Percentiles rank a stretch among this genome's conserved stretches.
Conservation (phyloP, 345 rosid species). For the Trapa incisa region DNA sequence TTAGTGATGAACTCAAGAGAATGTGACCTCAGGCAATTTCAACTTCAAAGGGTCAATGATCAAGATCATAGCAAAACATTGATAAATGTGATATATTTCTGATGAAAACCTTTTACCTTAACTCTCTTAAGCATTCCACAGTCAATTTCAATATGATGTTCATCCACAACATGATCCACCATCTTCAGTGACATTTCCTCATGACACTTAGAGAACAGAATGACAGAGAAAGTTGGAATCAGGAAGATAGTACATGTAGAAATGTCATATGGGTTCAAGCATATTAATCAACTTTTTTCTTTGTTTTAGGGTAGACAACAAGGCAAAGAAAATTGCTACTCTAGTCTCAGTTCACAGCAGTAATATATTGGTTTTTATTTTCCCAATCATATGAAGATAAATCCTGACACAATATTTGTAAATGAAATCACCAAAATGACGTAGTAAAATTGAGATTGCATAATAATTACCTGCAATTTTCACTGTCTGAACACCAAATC, state of each 20-base stretch:
- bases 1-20: background rate
- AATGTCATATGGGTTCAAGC: background rate
- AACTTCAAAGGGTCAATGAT: background rate
- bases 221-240: background rate
- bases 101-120: conserved; percentile 30
- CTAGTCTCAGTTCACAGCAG: background rate
- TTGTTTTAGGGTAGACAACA: background rate
- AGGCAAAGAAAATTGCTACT: background rate
- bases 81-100: background rate
- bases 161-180: conserved; percentile 73
- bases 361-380: background rate
- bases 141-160: conserved; percentile 73
- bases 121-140: conserved; percentile 63
- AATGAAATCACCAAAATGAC: background rate
- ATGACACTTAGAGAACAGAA: conserved; percentile 50
- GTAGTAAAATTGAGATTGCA: background rate
- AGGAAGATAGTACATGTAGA: background rate
- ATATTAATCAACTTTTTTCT: background rate
- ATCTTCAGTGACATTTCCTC: conserved; percentile 70
- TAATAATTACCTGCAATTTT: conserved; percentile 62
- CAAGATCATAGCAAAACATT: background rate
- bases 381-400: background rate
- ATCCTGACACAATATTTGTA: background rate
- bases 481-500: conserved; percentile 70
- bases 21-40: background rate